Evolutionary conservation across 305 asterid species (phyloP).

Genomic region (Fraxinus baroniana): DNA sequence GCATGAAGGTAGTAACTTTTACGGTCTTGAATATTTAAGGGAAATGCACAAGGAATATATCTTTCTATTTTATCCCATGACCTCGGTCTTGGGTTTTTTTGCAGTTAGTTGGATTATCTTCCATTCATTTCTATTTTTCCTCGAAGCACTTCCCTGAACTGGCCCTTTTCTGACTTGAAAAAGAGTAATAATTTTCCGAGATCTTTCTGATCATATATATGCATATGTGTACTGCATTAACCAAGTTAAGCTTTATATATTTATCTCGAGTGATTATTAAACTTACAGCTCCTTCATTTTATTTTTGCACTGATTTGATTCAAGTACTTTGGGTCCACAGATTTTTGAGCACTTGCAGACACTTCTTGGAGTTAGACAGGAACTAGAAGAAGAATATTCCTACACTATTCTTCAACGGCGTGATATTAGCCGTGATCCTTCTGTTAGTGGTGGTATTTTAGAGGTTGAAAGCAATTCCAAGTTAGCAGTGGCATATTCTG

Average conservation of each 20-base stretch:
- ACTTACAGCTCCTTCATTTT: not conserved
- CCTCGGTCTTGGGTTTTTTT: not conserved
- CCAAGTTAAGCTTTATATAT: not conserved
- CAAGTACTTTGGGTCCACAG: constrained; percentile 41
- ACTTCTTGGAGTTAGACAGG: constrained; percentile 70
- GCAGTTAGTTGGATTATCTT: not conserved
- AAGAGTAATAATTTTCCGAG: not conserved
- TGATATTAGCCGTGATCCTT: constrained; percentile 41
- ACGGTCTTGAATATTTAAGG: not conserved
- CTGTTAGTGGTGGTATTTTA: constrained; percentile 33
- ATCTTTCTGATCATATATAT: not conserved
- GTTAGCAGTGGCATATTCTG: constrained; percentile 72
- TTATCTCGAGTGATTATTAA: not conserved
- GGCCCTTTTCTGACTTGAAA: not conserved
- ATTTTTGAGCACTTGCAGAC: constrained; percentile 55
- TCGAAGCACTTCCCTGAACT: not conserved
- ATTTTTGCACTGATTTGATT: constrained; percentile 28
- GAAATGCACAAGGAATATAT: not conserved
- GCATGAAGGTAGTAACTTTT: not conserved
- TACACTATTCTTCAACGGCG: constrained; percentile 67
- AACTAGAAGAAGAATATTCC: constrained; percentile 71
- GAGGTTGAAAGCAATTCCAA: constrained; percentile 70
- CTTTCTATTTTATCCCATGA: not conserved
- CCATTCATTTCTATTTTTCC: not conserved
- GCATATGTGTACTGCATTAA: not conserved